These are phyloP conservation scores for Emergomyces orientalis DNA, from an alignment of 2,329 filamentous ascomycete species.

Conservation along the genomic window DNA sequence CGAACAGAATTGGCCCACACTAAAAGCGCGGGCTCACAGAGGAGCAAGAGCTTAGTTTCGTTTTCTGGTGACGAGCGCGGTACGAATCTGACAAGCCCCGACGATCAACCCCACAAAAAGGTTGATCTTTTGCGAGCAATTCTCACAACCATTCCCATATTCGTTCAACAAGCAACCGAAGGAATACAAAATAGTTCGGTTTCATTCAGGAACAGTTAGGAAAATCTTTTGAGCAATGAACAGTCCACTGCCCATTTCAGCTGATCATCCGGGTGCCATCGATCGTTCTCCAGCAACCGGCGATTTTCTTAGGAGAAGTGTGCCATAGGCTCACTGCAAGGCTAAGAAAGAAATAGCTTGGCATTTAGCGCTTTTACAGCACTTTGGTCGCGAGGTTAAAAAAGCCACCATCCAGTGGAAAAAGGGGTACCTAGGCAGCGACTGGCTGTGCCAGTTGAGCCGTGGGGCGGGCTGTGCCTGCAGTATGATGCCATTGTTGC, in stretches of 20 bases:
- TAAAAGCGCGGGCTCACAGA: slow-evolving; percentile 2
- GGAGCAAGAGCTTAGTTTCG: not conserved
- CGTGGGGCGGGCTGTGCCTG: not conserved
- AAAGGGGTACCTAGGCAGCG: not conserved
- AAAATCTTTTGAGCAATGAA: not conserved
- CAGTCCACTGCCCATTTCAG: not conserved
- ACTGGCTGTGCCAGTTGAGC: not conserved
- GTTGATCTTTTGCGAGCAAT: slow-evolving; percentile 5
- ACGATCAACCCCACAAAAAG: slow-evolving; percentile 14
- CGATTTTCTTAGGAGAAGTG: not conserved
- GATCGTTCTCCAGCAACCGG: not conserved
- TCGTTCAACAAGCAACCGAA: not conserved
- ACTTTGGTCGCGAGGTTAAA: not conserved
- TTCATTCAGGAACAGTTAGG: not conserved
- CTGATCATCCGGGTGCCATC: not conserved
- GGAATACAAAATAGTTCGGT: not conserved
- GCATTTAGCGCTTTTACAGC: not conserved
- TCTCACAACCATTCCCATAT: not conserved
- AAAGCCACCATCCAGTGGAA: not conserved
- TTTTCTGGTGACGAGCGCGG: not conserved
- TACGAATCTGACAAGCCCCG: slow-evolving; percentile 8
- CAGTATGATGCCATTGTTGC: not conserved
- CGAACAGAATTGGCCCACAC: not conserved
- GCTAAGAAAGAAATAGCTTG: not conserved
- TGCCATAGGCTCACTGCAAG: not conserved